Percentiles rank a stretch among this genome's conserved stretches.
These are phyloP conservation scores for Candida ipomoeae DNA, from an alignment of 805 yeast genomes.

Conservation along the genomic window DNA sequence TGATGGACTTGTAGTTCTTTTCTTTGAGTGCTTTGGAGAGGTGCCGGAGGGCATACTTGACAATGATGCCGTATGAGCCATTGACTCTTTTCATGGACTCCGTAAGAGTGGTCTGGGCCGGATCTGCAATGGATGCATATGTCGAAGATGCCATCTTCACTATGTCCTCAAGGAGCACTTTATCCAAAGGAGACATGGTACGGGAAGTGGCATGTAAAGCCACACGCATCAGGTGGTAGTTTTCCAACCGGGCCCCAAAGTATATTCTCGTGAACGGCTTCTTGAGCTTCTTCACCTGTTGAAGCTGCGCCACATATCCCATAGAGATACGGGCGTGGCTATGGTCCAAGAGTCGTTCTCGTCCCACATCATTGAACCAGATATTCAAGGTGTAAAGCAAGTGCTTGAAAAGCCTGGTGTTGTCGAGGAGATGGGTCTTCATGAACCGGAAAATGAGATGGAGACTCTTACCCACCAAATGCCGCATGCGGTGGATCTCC, in stretches of 20 bases:
- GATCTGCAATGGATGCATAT: conserved; percentile 62
- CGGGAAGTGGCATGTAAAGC: conserved; percentile 69
- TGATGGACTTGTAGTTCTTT: conserved; percentile 50
- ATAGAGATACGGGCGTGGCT: conserved; percentile 56
- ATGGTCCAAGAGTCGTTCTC: conserved; percentile 57
- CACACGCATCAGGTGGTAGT: conserved; percentile 72
- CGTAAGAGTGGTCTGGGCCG: conserved; percentile 65
- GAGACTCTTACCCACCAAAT: conserved; percentile 56
- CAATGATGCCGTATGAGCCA: conserved; percentile 57
- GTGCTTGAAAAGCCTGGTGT: conserved; percentile 58
- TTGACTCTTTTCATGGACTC: conserved; percentile 67
- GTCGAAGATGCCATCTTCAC: conserved; percentile 62
- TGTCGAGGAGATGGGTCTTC: conserved; percentile 50
- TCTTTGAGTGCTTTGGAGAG: conserved; percentile 47
- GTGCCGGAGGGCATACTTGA: conserved; percentile 46
- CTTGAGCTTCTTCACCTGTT: conserved; percentile 56
- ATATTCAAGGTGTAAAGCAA: conserved; percentile 61
- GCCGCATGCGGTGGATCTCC: conserved; percentile 57
- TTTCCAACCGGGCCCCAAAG: conserved; percentile 67
- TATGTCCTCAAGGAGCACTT: conserved; percentile 58
- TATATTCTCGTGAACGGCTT: conserved; percentile 76
- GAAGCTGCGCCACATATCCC: conserved; percentile 53
- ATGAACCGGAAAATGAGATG: conserved; percentile 54
- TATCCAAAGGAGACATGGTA: conserved; percentile 63
- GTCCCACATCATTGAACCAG: conserved; percentile 80